Evolutionary conservation across 108 stramenopile species (phyloP), one percentile per base, ranked within the genome.

Genomic region (Discostella pseudostelligera): DNA sequence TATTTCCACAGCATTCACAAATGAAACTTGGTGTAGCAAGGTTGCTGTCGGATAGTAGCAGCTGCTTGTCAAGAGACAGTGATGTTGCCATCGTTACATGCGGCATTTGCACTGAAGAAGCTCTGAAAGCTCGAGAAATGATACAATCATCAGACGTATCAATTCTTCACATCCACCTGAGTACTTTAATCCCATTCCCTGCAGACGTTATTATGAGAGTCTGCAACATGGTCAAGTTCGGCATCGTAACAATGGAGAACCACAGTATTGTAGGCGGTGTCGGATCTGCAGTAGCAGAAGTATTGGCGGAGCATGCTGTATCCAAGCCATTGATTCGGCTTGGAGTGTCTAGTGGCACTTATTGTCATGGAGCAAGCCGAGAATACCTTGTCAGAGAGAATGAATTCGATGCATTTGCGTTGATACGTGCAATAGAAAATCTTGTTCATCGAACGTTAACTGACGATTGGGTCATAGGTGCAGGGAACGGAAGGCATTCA

Each of bases 101-200:
- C 8, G 67, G 67, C 4, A 68, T 68, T 6, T 68, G 67, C 19
- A 68, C 67, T 21, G 57, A 68, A 39, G 67, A 68, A 14, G 56
- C 67, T n/a, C 56, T 68, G 17, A 56, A 39, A 49, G 57, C 56
- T 0, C n/a, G n/a, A n/a, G n/a, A n/a, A n/a, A n/a, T n/a, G n/a
- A n/a, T n/a, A n/a, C n/a, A n/a, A 58, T 16, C 16, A 29, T 39
- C 46, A 59, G 42, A 43, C 22, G 35, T 68, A 10, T 58, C 56
- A 9, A 68, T 68, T 20, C 45, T 26, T 21, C 67, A 68, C 37
- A 39, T 68, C 1, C 67, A 68, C 35, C 32, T 68, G 45, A 44
- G 40, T 13, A 68, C 67, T 0, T 56, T 68, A n/a, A 36, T 59
- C 10, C 67, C 67, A 19, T 68, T 68, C 39, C 57, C 67, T 36